Evolutionary conservation across 495 filamentous ascomycete genomes (phyloP).

Genomic region (Penicillium dipodomyicola): DNA sequence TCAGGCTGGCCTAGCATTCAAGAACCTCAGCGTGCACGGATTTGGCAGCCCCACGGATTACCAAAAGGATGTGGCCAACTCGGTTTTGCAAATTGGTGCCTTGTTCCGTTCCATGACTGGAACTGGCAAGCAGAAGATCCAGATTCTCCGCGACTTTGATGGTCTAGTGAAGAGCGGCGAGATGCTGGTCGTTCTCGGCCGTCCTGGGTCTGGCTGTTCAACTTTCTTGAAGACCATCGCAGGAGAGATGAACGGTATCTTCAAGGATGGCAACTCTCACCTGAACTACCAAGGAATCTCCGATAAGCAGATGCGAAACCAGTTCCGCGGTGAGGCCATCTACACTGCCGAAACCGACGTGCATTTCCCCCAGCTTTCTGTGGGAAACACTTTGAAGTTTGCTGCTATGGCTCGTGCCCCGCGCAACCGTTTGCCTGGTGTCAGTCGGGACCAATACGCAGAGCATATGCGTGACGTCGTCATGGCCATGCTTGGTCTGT

Average conservation of each 20-base stretch:
- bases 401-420: slow-evolving; percentile 55
- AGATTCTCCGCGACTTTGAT: slow-evolving; percentile 71
- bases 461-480: slow-evolving; percentile 58
- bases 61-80: slow-evolving; percentile 75
- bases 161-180: slow-evolving; percentile 73
- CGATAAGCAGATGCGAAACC: slow-evolving; percentile 62
- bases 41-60: slow-evolving; percentile 76
- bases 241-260: slow-evolving; percentile 71
- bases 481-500: slow-evolving; percentile 60
- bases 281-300: slow-evolving; percentile 76
- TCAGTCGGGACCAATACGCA: slow-evolving; percentile 48
- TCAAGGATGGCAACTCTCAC: slow-evolving; percentile 55
- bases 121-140: slow-evolving; percentile 54
- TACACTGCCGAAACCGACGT: slow-evolving; percentile 66
- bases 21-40: slow-evolving; percentile 71
- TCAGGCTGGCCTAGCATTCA: slow-evolving; percentile 49
- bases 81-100: slow-evolving; percentile 55
- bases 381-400: slow-evolving; percentile 65
- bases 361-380: slow-evolving; percentile 65
- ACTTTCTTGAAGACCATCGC: slow-evolving; percentile 73
- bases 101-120: slow-evolving; percentile 44
- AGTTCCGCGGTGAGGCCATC: slow-evolving; percentile 69
- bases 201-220: slow-evolving; percentile 69
- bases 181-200: slow-evolving; percentile 77
- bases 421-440: slow-evolving; percentile 46